Base-by-base conservation (phyloP, 2,329 filamentous ascomycete genomes). In the Paecilomyces sp. region DNA sequence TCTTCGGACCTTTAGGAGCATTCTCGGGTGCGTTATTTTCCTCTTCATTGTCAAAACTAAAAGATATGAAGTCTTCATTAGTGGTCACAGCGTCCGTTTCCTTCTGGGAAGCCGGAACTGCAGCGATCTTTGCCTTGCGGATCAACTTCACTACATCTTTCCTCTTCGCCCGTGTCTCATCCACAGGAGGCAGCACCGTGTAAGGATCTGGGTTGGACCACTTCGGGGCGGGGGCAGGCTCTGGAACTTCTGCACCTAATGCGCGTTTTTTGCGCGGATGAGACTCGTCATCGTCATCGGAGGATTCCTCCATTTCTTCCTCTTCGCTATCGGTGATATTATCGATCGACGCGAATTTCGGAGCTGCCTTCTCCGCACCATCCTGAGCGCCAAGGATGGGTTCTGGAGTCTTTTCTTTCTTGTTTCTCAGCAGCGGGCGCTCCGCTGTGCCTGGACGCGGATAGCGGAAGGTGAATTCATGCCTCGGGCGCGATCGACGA, bases 171-270 rank as follows among this genome's bases (percentile, higher is more conserved):
- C 84, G 81, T 4, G 79, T 81, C 58, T 92, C 88, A 64, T 92
- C 89, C 0, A 87, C 85, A 6, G 91, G 92, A 8, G 93, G 93
- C 9, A 96, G 80, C 1, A 86, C 89, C 5, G 91, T 96, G 74
- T 97, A 97, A 0, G 92, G 92, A 71, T 97, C 93, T 3, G 93
- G 92, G 67, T 97, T 97, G 3, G 92, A 96, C 93, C 93, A 97
- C 73, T 89, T 92, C 2, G 92, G 91, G 4, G 72, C 75, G 57
- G 68, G 65, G 13, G 66, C 55, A 34, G 61, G 56, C 12, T 60
- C 60, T 5, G 60, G 57, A 31, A 63, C 63, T 25, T 69, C 65
- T 13, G 63, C 56, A 51, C 68, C 70, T 5, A 72, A n/a, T 3
- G 68, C 71, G 60, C 70, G 72, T 63, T 70, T 75, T 57, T 76